A percentile compares a stretch with the other conserved stretches of the same genome.
Conservation (phyloP, 2,329 filamentous ascomycete species). For the Neodidymelliopsis sp. region DNA sequence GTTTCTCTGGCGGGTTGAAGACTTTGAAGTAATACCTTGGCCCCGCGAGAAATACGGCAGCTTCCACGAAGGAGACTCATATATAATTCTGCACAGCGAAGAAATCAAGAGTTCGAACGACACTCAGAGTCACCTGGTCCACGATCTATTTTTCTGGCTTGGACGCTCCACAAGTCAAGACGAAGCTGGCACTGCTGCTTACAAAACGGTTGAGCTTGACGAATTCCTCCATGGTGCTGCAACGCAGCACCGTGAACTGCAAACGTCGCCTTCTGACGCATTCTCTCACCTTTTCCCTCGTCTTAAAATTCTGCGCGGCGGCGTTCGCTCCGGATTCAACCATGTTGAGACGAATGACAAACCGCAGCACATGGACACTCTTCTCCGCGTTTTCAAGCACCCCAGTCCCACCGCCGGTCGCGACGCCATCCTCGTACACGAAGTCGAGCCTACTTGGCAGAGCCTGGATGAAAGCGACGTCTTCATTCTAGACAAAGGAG, state of each 20-base stretch:
- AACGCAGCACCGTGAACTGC: conserved; percentile 70
- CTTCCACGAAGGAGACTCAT: conserved; percentile 74
- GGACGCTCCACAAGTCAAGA: conserved; percentile 71
- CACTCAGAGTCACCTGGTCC: conserved; percentile 39
- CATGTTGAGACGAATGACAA: conserved; percentile 63
- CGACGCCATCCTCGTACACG: conserved; percentile 65
- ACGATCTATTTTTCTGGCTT: conserved; percentile 76
- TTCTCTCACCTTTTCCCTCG: conserved; percentile 69
- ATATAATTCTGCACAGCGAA: conserved; percentile 69
- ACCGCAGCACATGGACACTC: conserved; percentile 56
- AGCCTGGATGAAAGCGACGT: conserved; percentile 72
- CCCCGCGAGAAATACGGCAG: conserved; percentile 64
- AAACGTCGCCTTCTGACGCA: conserved; percentile 64
- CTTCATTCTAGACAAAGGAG: conserved; percentile 68
- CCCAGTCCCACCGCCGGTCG: conserved; percentile 53
- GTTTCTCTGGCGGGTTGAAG: conserved; percentile 71
- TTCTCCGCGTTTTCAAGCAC: conserved; percentile 71
- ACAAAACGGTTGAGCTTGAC: conserved; percentile 75
- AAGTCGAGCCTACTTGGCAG: conserved; percentile 67
- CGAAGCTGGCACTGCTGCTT: conserved; percentile 72
- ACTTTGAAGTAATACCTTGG: conserved; percentile 70
- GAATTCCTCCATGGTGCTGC: conserved; percentile 69
- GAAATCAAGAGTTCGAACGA: conserved; percentile 53
- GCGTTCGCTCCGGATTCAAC: conserved; percentile 68
- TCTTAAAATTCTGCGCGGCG: conserved; percentile 67